These are phyloP conservation scores for Saccharomycopsis sp. DNA, from an alignment of 805 yeast genomes.

Conservation along the genomic window DNA sequence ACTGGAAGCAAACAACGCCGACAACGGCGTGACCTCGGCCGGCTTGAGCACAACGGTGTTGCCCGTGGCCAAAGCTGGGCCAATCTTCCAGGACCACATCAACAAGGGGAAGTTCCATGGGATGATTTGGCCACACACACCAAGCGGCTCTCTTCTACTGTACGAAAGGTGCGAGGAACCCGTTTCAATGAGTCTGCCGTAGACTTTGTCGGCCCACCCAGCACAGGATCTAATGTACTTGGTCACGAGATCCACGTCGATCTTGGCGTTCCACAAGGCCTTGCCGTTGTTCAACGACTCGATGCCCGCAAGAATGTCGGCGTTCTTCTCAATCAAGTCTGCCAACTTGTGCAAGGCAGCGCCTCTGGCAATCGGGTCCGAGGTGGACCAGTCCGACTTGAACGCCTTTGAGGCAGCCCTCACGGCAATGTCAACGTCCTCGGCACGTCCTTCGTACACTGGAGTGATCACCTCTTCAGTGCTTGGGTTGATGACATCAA, in stretches of 20 bases:
- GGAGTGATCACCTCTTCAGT: constrained; percentile 63
- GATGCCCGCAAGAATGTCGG: constrained; percentile 65
- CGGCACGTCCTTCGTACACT: constrained; percentile 66
- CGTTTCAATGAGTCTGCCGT: constrained; percentile 68
- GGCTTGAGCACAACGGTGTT: constrained; percentile 82
- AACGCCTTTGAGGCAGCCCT: constrained; percentile 77
- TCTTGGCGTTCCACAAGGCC: constrained; percentile 58
- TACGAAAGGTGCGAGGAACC: constrained; percentile 66
- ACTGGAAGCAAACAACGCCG: constrained; percentile 68
- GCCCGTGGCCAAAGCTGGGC: constrained; percentile 88
- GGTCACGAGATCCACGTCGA: constrained; percentile 65
- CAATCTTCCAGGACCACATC: constrained; percentile 93
- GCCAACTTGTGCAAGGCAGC: constrained; percentile 61
- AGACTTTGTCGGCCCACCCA: constrained; percentile 85
- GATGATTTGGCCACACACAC: constrained; percentile 91
- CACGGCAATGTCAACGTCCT: constrained; percentile 77
- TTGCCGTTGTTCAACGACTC: constrained; percentile 90
- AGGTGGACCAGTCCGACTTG: constrained; percentile 54
- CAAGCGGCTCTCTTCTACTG: constrained; percentile 83
- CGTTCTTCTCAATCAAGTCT: constrained; percentile 61
- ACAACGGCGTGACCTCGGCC: constrained; percentile 87
- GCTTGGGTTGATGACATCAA: constrained; percentile 56
- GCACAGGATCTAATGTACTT: constrained; percentile 75
- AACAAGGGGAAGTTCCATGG: constrained; percentile 97
- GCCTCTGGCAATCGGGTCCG: constrained; percentile 63